Percentiles rank a stretch among this genome's conserved stretches.
Evolutionary conservation across 768 basidiomycete species (phyloP).

Genomic region (Solioccasus polychromus): DNA sequence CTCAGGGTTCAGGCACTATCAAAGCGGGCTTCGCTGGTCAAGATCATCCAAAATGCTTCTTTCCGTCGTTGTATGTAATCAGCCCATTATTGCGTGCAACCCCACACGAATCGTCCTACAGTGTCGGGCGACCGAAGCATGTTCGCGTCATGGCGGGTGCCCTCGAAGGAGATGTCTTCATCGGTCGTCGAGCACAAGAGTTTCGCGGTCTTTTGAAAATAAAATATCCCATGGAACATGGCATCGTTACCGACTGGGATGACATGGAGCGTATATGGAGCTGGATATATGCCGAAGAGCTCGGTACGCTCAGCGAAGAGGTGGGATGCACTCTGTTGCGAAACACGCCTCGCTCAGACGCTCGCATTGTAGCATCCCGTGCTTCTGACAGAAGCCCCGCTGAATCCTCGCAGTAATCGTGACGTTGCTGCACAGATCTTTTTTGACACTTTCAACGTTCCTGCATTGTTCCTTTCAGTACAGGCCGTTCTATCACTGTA

Average conservation of each 20-base stretch:
- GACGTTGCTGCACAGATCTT: slow-evolving; percentile 98
- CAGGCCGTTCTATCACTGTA: slow-evolving; percentile 96
- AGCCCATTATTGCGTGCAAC: slow-evolving; percentile 27
- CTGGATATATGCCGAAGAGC: slow-evolving; percentile 94
- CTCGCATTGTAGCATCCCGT: slow-evolving; percentile 79
- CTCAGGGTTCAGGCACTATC: slow-evolving; percentile 96
- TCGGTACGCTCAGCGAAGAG: slow-evolving; percentile 96
- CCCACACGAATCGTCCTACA: slow-evolving; percentile 33
- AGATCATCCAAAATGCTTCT: slow-evolving; percentile 99
- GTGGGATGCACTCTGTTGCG: slow-evolving; percentile 40
- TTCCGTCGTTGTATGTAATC: slow-evolving; percentile 90
- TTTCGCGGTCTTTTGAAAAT: slow-evolving; percentile 94
- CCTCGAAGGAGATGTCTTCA: slow-evolving; percentile 94
- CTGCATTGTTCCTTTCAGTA: slow-evolving; percentile 93
- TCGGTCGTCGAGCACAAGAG: slow-evolving; percentile 93
- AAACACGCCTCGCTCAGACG: slow-evolving; percentile 3
- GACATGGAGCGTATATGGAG: slow-evolving; percentile 99
- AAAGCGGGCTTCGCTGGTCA: slow-evolving; percentile 99
- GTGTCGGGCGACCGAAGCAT: slow-evolving; percentile 96
- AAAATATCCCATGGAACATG: slow-evolving; percentile 99
- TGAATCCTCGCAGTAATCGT: slow-evolving; percentile 95
- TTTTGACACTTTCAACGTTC: slow-evolving; percentile 99
- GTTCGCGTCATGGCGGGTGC: slow-evolving; percentile 97
- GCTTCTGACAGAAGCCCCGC: slow-evolving; percentile 92
- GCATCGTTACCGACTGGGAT: slow-evolving; percentile 99